Base-by-base conservation (phyloP, 2,329 filamentous ascomycete genomes). In the Monilinia aucupariae region DNA sequence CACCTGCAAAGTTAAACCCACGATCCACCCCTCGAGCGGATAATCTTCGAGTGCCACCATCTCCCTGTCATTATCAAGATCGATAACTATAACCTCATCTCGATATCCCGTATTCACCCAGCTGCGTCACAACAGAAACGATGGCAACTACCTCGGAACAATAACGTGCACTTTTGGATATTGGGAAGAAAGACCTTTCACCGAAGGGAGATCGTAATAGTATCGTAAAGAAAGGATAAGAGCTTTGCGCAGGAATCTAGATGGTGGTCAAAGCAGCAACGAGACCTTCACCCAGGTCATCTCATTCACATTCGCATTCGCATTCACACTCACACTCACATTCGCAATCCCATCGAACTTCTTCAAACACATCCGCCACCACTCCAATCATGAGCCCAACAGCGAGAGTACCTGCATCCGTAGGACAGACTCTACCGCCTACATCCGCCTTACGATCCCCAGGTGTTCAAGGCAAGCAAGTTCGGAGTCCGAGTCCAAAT, bases 401-500 rank as follows among this genome's bases (percentile, higher is more conserved):
- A 20, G 50, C 63, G 22, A 65, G 70, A 64, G 34, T 68, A 17
- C 66, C 71, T 13, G 66, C 69, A 22, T 71, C 71, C 1, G 70
- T 71, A 22, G 72, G 71, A 13, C 71, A 70, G 50, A n/a, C 67
- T 20, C 54, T 71, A 22, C 45, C 61, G 20, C 66, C 70, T 49
- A 68, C 70, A 12, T 63, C 48, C 25, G 49, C 65, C 8, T 55
- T 70, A 34, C 68, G 68, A 64, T 71, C 72, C 7, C 71, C 72
- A 30, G 67, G 47, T 25, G 45, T 54, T 6, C 65, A 67, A 20
- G 59, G 41, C n/a, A 68, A 58, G 43, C 53, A 68, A 25, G 68
- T 64, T 37, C 78, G 80, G 66, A 77, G 82, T 1, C 78, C 85
- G 12, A 93, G 90, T 73, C 90, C 91, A 15, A 96, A 92, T 74